Evolutionary conservation across 2,329 filamentous ascomycete species (phyloP), one percentile per base, ranked within the genome.

Genomic region (Aspergillus neotritici): DNA sequence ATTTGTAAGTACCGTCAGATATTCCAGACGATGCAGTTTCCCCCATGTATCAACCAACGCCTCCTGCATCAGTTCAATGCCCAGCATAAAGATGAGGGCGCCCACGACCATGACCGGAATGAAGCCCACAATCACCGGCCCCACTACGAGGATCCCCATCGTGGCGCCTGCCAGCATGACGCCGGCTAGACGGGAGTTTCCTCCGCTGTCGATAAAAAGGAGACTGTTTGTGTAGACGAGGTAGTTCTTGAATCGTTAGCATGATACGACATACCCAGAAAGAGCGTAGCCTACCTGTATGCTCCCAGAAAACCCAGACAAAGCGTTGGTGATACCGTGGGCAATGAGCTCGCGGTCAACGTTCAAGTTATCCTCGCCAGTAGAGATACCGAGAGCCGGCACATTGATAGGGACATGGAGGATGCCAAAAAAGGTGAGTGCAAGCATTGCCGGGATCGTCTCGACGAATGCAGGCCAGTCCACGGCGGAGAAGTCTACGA

Each of bases 341-440:
- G 94, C 82, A 58, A 90, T 88, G 15, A 98, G 75, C 64, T 98
- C 93, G 49, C 86, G 82, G 61, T 98, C 88, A 37, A 98, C 80
- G 61, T 94, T 83, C 25, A 94, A 78, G 60, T 97, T 86, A 61
- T 98, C 93, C 65, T 97, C 90, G 34, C 89, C 88, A 4, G 86
- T 87, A 28, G 88, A 89, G 37, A 95, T 84, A 0, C 88, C 93
- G 46, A 98, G 71, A 2, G 93, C 93, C 2, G 93, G 93, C 4
- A 98, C 90, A 58, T 98, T 98, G 68, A 98, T 98, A 0, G 93
- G 93, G 3, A 98, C 93, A 62, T 98, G 93, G 3, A 98, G 78
- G 43, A 98, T 84, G 40, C 93, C 93, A 58, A 98, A 98, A 72
- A 98, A 98, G 0, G 93, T 97, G 48, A 98, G 71, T 0, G 93